Percentiles rank a stretch among this genome's conserved stretches.
These are phyloP conservation scores for Scutellaria baicalensis DNA, from an alignment of 257 asterid genomes.

Conservation along the genomic window DNA sequence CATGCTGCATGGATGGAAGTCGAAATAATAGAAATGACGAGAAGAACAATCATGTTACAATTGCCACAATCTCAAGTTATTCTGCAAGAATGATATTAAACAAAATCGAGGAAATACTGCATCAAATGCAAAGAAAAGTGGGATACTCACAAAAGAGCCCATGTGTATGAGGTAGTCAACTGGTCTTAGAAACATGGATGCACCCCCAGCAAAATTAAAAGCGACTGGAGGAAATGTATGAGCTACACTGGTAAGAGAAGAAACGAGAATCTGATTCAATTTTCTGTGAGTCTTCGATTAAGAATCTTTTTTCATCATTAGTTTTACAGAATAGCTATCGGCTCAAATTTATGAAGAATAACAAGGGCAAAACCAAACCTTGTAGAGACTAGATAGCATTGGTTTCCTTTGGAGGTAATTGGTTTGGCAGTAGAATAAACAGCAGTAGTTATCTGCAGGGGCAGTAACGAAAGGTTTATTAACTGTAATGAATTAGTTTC, in stretches of 20 bases:
- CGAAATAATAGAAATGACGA: neutral
- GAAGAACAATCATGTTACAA: neutral
- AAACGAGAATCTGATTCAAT: slow-evolving; percentile 12
- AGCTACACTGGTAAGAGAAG: slow-evolving; percentile 41
- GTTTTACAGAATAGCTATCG: neutral
- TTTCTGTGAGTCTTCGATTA: neutral
- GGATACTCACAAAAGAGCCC: slow-evolving; percentile 62
- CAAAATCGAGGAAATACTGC: neutral
- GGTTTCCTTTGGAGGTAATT: slow-evolving; percentile 43
- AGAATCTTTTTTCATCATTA: neutral
- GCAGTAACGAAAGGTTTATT: neutral
- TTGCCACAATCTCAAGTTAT: neutral
- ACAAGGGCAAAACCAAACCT: slow-evolving; percentile 31
- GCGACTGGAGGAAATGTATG: slow-evolving; percentile 67
- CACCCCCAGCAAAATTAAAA: slow-evolving; percentile 69
- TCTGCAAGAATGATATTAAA: neutral
- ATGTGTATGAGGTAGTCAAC: slow-evolving; percentile 59
- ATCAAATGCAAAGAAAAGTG: neutral
- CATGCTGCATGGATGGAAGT: too few species aligned
- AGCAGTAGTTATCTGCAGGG: slow-evolving; percentile 57
- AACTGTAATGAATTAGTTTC: neutral
- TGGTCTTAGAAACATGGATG: slow-evolving; percentile 65
- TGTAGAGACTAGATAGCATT: slow-evolving; percentile 52
- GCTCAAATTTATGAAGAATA: neutral
- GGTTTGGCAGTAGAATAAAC: slow-evolving; percentile 55